These are phyloP conservation scores for Yarrowia alimentaria DNA, from an alignment of 805 yeast species.

Conservation along the genomic window DNA sequence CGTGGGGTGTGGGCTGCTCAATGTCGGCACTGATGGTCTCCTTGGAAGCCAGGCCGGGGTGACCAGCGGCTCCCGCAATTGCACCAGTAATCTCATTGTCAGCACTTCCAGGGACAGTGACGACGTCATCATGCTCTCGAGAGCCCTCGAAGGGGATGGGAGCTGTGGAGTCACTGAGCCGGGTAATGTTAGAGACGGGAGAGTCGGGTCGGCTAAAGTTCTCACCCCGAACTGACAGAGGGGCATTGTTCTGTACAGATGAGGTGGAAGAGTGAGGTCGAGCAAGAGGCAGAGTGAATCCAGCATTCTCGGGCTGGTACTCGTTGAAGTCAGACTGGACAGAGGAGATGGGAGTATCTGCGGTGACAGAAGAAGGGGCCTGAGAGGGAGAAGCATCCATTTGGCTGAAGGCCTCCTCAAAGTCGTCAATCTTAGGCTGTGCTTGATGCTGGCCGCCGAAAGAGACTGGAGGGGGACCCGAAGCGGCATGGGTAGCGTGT, in stretches of 20 bases:
- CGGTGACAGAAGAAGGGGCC: constrained; percentile 33
- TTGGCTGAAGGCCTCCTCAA: constrained; percentile 35
- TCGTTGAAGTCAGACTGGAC: constrained; percentile 36
- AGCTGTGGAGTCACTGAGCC: constrained; percentile 22
- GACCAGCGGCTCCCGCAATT: not conserved
- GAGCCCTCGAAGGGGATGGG: constrained; percentile 26
- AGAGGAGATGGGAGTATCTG: constrained; percentile 37
- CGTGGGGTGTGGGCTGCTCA: not conserved
- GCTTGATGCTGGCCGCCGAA: constrained; percentile 13
- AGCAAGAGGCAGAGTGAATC: constrained; percentile 48
- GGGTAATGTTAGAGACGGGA: constrained; percentile 34
- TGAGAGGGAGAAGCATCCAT: constrained; percentile 34
- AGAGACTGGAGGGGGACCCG: constrained; percentile 35
- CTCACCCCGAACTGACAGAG: constrained; percentile 78
- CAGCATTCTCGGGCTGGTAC: constrained; percentile 27
- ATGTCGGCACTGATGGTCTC: constrained; percentile 16
- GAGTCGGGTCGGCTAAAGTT: constrained; percentile 48
- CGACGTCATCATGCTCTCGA: constrained; percentile 20
- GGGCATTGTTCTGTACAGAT: constrained; percentile 88
- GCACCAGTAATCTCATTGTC: not conserved
- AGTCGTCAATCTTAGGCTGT: constrained; percentile 4
- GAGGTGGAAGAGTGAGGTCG: constrained; percentile 84
- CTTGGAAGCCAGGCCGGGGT: constrained; percentile 9
- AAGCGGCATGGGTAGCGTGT: constrained; percentile 34
- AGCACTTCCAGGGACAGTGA: constrained; percentile 9